phyloP scores from a whole-genome alignment of 148 eudicot genomes.

The Salicornia ramosissima region DNA sequence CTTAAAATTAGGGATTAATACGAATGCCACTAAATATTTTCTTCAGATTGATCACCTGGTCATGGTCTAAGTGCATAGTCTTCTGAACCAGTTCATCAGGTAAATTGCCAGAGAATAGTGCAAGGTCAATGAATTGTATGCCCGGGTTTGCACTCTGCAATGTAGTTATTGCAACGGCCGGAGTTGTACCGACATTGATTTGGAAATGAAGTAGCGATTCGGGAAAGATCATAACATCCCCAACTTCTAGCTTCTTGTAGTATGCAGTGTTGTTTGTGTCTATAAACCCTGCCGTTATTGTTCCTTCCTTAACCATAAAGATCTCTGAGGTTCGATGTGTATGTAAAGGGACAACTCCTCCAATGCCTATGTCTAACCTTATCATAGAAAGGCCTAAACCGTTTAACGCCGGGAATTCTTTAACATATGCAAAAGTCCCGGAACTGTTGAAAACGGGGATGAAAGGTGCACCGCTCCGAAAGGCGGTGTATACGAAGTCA shows the following conservation, averaged over 20 bases:
- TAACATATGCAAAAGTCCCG: neutral
- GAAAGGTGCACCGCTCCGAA: neutral
- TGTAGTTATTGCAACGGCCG: neutral
- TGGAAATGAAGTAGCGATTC: neutral
- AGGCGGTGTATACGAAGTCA: neutral
- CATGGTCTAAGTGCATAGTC: neutral
- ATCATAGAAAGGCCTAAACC: neutral
- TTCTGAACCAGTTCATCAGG: neutral
- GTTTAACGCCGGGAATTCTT: neutral
- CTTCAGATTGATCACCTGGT: neutral
- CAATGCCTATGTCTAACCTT: neutral
- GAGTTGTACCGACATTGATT: neutral
- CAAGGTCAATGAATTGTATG: neutral
- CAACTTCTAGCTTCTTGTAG: neutral
- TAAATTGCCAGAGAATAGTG: neutral
- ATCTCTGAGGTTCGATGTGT: neutral
- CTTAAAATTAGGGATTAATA: neutral
- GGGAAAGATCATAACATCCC: neutral
- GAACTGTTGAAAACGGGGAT: neutral
- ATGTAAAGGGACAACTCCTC: neutral
- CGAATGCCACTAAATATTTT: neutral
- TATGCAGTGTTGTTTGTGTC: neutral
- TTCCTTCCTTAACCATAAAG: neutral
- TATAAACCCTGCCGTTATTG: neutral
- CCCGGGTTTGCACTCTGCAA: neutral